Conservation (phyloP, 176 grass and related monocot genomes). For the Elaeis guineensis region DNA sequence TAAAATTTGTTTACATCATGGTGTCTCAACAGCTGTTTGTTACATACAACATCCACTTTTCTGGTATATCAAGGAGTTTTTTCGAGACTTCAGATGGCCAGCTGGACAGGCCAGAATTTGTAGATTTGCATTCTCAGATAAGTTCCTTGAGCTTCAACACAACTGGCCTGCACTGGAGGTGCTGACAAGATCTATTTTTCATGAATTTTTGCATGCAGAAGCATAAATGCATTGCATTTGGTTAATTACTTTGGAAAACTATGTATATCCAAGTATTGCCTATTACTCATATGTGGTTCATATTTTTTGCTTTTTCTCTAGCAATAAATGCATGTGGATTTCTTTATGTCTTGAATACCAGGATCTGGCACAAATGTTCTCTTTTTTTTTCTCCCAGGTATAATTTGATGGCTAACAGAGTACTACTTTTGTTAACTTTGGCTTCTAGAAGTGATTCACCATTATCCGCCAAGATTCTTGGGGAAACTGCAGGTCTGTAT, state of each 20-base stretch:
- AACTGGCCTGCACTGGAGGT: conserved; percentile 82
- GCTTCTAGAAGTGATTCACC: conserved; percentile 68
- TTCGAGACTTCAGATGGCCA: conserved; percentile 33
- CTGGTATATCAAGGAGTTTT: conserved; percentile 62
- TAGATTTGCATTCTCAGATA: conserved; percentile 64
- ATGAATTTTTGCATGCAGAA: too few species aligned
- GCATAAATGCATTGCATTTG: too few species aligned
- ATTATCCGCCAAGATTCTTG: conserved; percentile 60
- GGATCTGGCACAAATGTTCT: conserved; percentile 11
- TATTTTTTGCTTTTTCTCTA: neutral
- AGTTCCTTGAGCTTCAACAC: conserved; percentile 78
- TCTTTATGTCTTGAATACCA: conserved; percentile 1
- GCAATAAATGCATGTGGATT: neutral
- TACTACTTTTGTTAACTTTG: conserved; percentile 83
- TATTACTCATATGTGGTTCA: too few species aligned
- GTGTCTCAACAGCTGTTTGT: conserved; percentile 68
- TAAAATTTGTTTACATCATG: conserved; percentile 22
- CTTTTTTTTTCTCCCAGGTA: conserved; percentile 50
- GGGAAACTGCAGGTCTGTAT: conserved; percentile 66
- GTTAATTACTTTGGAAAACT: too few species aligned
- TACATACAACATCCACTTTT: conserved; percentile 64
- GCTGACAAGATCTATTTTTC: conserved; percentile 16
- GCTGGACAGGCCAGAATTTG: too few species aligned
- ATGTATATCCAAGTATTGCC: too few species aligned
- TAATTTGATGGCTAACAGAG: conserved; percentile 97